phyloP scores from a whole-genome alignment of 2,329 filamentous ascomycete species.

The Hyphodiscus sp. region DNA sequence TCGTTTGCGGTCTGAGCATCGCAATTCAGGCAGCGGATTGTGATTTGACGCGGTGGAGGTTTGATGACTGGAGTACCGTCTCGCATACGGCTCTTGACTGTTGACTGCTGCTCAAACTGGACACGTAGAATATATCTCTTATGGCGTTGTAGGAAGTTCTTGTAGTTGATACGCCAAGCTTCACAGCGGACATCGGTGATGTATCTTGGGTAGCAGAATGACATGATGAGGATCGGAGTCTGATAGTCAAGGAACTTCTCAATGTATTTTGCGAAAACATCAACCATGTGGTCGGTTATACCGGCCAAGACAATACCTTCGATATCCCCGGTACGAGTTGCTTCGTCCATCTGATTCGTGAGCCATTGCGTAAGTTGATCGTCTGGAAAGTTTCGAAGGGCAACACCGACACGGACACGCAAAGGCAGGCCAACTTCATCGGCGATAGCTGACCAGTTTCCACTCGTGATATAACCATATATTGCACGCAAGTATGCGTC shows the following conservation, averaged over 20 bases:
- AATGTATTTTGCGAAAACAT: conserved; percentile 70
- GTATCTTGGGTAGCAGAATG: conserved; percentile 68
- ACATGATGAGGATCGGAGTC: conserved; percentile 68
- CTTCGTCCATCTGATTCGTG: conserved; percentile 53
- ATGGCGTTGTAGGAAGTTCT: conserved; percentile 66
- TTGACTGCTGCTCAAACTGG: conserved; percentile 73
- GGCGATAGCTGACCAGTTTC: conserved; percentile 69
- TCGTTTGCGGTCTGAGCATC: conserved; percentile 50
- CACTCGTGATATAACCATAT: conserved; percentile 69
- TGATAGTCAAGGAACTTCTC: conserved; percentile 72
- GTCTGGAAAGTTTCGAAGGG: conserved; percentile 59
- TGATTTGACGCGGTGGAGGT: conserved; percentile 61
- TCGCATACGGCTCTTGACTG: conserved; percentile 56
- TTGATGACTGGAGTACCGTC: conserved; percentile 58
- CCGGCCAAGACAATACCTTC: conserved; percentile 75
- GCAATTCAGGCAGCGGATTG: conserved; percentile 72
- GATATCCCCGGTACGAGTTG: conserved; percentile 61
- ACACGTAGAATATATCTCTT: conserved; percentile 68
- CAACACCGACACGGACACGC: conserved; percentile 67
- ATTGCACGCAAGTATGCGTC: conserved; percentile 78
- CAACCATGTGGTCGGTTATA: conserved; percentile 64
- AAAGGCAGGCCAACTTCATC: conserved; percentile 68
- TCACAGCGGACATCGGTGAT: conserved; percentile 70
- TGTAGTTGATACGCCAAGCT: conserved; percentile 67
- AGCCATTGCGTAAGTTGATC: conserved; percentile 62